phyloP scores from a whole-genome alignment of 352 stramenopile species.

The Phytophthora boehmeriae region DNA sequence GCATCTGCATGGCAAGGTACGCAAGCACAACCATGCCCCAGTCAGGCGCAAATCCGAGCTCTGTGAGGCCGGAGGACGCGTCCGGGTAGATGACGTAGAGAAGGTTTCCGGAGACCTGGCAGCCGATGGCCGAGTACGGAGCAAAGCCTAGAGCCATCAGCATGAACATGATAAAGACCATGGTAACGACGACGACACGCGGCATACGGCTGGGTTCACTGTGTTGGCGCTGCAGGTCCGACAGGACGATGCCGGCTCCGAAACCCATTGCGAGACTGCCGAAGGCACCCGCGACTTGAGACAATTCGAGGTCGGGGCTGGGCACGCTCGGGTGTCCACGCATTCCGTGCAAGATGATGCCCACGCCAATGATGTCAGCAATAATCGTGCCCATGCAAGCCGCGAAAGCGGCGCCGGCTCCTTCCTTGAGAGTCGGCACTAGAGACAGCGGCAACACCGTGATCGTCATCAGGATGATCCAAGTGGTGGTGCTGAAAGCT shows the following conservation, averaged over 20 bases:
- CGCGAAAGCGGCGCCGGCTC: conserved; percentile 55
- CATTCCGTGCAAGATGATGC: conserved; percentile 33
- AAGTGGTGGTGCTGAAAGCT: conserved; percentile 51
- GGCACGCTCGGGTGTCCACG: conserved; percentile 47
- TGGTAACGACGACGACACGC: conserved; percentile 46
- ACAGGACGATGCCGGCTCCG: conserved; percentile 63
- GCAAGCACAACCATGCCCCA: conserved; percentile 47
- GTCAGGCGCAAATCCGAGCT: conserved; percentile 47
- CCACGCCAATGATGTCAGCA: conserved; percentile 26
- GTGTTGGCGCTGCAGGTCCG: conserved; percentile 59
- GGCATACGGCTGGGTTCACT: conserved; percentile 36
- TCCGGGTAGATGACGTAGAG: conserved; percentile 61
- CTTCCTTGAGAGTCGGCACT: conserved; percentile 69
- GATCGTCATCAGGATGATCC: conserved; percentile 72
- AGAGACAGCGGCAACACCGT: conserved; percentile 52
- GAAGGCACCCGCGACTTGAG: conserved; percentile 59
- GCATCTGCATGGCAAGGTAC: conserved; percentile 49
- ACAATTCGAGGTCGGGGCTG: conserved; percentile 46
- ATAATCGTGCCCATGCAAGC: conserved; percentile 58
- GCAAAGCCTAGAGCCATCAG: conserved; percentile 51
- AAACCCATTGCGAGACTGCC: conserved; percentile 72
- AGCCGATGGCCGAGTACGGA: conserved; percentile 61
- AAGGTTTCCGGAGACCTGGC: conserved; percentile 70
- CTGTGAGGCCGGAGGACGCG: conserved; percentile 33
- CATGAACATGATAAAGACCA: conserved; percentile 59